Percentiles rank a stretch among this genome's conserved stretches.
Evolutionary conservation across 23 red algal genomes (phyloP).

Genomic region (Agarophyton chilense): DNA sequence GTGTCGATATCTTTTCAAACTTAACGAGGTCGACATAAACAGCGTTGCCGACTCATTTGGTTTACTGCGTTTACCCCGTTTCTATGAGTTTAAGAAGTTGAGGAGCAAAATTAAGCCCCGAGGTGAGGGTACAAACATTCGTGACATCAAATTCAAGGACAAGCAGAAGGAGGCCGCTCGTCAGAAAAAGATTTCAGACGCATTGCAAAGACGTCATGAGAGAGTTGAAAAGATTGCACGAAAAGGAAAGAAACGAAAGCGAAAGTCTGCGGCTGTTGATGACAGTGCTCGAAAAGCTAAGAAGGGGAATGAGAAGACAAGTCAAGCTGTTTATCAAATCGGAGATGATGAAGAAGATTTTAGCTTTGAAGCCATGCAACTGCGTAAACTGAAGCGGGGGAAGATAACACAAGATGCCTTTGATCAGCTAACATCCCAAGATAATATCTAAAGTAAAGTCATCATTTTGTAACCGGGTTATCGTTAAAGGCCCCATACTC

Average conservation of each 20-base stretch:
- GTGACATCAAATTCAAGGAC: constrained; percentile 71
- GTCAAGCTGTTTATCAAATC: background rate
- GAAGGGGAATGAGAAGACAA: background rate
- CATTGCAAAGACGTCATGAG: constrained; percentile 6
- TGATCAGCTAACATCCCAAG: constrained; percentile 31
- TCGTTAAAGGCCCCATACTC: constrained; percentile 62
- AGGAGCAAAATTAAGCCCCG: constrained; percentile 33
- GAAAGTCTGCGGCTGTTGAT: background rate
- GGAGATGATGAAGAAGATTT: constrained; percentile 60
- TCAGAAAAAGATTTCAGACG: constrained; percentile 44
- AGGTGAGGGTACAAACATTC: constrained; percentile 36
- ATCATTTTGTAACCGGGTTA: constrained; percentile 47
- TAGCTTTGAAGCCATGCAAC: constrained; percentile 49
- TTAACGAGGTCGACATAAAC: constrained; percentile 65
- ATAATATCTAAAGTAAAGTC: background rate
- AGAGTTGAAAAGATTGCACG: constrained; percentile 25
- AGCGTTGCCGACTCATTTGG: constrained; percentile 65
- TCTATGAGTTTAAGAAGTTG: constrained; percentile 77
- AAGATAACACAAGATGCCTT: constrained; percentile 42
- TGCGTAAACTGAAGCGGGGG: constrained; percentile 55
- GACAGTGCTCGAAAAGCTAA: constrained; percentile 1
- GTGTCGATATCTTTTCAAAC: constrained; percentile 65
- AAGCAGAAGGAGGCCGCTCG: constrained; percentile 57
- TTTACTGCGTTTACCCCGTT: constrained; percentile 69
- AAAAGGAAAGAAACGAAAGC: constrained; percentile 69